Conservation (phyloP, 2,329 filamentous ascomycete species). For the Hyphodiscus sp. region DNA sequence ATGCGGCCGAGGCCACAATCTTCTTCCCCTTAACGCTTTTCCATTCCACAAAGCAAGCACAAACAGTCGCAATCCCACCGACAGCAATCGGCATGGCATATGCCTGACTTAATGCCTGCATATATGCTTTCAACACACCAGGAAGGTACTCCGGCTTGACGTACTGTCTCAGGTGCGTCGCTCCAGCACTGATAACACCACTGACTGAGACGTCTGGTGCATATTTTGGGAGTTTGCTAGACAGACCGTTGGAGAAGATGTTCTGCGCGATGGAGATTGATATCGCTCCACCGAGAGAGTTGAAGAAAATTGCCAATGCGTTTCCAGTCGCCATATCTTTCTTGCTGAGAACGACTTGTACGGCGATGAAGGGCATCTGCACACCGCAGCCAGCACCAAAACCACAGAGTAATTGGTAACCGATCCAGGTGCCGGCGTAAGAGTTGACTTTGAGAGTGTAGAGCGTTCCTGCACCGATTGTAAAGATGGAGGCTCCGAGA, state of each 20-base stretch:
- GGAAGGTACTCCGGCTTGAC: slow-evolving; percentile 30
- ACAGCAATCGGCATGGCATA: slow-evolving; percentile 27
- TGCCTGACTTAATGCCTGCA: slow-evolving; percentile 19
- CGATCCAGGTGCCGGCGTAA: slow-evolving; percentile 43
- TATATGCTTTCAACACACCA: slow-evolving; percentile 37
- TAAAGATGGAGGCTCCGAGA: slow-evolving; percentile 37
- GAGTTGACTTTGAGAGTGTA: slow-evolving; percentile 37
- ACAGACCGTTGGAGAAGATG: slow-evolving; percentile 32
- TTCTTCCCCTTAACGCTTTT: slow-evolving; percentile 30
- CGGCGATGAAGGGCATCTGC: slow-evolving; percentile 45
- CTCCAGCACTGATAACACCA: slow-evolving; percentile 31
- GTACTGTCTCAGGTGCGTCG: slow-evolving; percentile 33
- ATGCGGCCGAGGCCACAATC: slow-evolving; percentile 18
- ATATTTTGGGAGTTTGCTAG: slow-evolving; percentile 24
- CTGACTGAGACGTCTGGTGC: slow-evolving; percentile 30
- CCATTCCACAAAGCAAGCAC: slow-evolving; percentile 27
- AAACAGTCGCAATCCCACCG: slow-evolving; percentile 22
- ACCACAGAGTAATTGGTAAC: slow-evolving; percentile 45
- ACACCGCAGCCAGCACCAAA: slow-evolving; percentile 38
- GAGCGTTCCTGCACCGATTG: slow-evolving; percentile 37
- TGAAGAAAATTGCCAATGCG: slow-evolving; percentile 50
- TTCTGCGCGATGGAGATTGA: slow-evolving; percentile 52
- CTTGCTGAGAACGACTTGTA: slow-evolving; percentile 43
- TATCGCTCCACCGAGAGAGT: slow-evolving; percentile 53
- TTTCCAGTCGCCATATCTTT: slow-evolving; percentile 50